Percentiles rank a stretch among this genome's conserved stretches.
phyloP scores from a whole-genome alignment of 2,329 filamentous ascomycete species.

The Byssothecium circinans region DNA sequence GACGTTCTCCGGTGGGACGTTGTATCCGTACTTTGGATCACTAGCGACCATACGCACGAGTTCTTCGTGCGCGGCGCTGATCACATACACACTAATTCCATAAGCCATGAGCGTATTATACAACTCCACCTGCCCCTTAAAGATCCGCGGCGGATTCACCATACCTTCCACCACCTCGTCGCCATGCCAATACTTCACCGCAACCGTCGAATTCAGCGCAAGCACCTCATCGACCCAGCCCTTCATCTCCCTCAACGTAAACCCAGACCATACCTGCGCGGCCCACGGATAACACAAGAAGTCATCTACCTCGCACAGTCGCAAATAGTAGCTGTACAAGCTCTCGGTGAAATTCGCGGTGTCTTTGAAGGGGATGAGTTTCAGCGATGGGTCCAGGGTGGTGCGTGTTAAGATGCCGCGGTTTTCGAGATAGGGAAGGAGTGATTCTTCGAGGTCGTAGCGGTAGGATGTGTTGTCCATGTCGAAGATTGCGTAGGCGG shows the following conservation, averaged over 20 bases:
- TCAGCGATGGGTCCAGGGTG: conserved; percentile 30
- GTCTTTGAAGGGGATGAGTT: conserved; percentile 37
- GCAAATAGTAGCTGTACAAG: conserved; percentile 35
- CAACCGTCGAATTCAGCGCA: conserved; percentile 27
- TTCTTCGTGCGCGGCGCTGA: conserved; percentile 34
- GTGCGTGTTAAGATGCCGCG: conserved; percentile 34
- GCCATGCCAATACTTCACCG: conserved; percentile 30
- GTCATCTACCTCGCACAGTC: conserved; percentile 33
- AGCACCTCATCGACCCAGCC: conserved; percentile 34
- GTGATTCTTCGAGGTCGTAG: conserved; percentile 33
- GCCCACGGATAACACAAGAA: conserved; percentile 36
- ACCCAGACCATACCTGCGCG: conserved; percentile 32
- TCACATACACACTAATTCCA: conserved; percentile 34
- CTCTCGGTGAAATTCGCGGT: conserved; percentile 34
- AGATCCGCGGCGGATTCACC: conserved; percentile 28
- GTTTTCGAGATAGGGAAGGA: conserved; percentile 35
- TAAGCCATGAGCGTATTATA: conserved; percentile 35
- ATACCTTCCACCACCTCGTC: conserved; percentile 21
- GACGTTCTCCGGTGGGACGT: conserved; percentile 33
- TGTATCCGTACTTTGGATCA: conserved; percentile 38
- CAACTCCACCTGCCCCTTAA: conserved; percentile 29
- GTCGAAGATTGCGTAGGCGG: conserved; percentile 36
- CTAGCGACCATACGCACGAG: conserved; percentile 37
- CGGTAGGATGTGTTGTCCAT: conserved; percentile 38
- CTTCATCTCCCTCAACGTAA: conserved; percentile 29